phyloP scores from a whole-genome alignment of 495 filamentous ascomycete genomes.

The Rusavskia elegans region DNA sequence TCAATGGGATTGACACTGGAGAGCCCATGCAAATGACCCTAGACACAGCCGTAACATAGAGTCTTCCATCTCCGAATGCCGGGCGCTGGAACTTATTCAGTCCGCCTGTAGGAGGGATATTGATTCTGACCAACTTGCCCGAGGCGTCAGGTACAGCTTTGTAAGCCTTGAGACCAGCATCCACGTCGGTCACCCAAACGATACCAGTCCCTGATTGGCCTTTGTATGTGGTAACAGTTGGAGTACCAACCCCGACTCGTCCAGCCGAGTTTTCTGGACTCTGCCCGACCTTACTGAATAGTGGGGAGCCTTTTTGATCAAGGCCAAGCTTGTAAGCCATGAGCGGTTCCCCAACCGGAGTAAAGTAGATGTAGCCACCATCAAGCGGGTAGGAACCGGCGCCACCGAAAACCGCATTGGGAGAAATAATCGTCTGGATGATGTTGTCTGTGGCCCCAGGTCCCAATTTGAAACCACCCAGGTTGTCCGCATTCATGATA shows the following conservation, averaged over 20 bases:
- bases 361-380: conserved; percentile 33
- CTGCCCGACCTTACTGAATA: conserved; percentile 22
- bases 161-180: conserved; percentile 20
- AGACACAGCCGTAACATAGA: conserved; percentile 27
- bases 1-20: conserved; percentile 25
- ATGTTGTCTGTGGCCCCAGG: conserved; percentile 23
- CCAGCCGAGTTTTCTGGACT: conserved; percentile 20
- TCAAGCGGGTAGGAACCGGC: conserved; percentile 30
- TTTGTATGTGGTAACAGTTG: conserved; percentile 24
- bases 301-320: conserved; percentile 18
- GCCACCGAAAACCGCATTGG: conserved; percentile 27
- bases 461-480: conserved; percentile 33
- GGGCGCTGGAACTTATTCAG: conserved; percentile 31
- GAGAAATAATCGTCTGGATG: conserved; percentile 24
- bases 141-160: conserved; percentile 21
- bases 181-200: conserved; percentile 23
- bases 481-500: conserved; percentile 27
- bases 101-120: conserved; percentile 21
- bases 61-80: conserved; percentile 28
- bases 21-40: conserved; percentile 24
- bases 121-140: conserved; percentile 23
- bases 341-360: conserved; percentile 15
- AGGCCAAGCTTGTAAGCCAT: conserved; percentile 21
- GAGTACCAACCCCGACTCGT: conserved; percentile 24
- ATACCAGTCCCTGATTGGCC: conserved; percentile 12